Base-by-base conservation (phyloP, 1,284 basidiomycete species). In the Microbotryum scabiosae region DNA sequence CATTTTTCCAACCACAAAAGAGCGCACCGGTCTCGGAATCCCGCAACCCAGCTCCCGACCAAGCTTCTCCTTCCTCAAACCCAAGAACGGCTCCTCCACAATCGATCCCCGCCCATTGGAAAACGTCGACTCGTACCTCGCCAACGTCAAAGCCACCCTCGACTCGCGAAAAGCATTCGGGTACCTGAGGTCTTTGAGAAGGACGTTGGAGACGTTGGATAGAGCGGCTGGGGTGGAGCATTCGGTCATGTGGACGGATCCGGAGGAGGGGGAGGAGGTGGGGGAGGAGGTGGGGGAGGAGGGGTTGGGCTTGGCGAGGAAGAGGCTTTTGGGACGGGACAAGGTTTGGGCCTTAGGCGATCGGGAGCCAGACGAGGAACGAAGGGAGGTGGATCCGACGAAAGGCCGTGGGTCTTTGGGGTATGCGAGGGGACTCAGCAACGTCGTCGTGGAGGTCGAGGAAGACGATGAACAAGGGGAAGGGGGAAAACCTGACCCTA, bases 141-240 rank as follows among this genome's bases (percentile, higher is more conserved):
- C 57, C 8, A 60, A 57, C 43, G 23, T 60, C 41, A 50, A 57
- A 5, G 50, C 60, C 2, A 41, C 55, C 12, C 51, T 65, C 47
- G 62, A 63, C 50, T 59, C 60, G 32, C 57, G 58, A 6, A 51
- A 59, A 14, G 67, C 69, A 16, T 60, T 52, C 36, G 68, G 68
- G 0, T 54, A 67, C 47, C 45, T 71, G 2, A 56, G 60, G 12
- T 61, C 60, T 3, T 59, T 59, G 5, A 62, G 70, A 12, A 53
- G 67, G 9, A 71, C 70, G 32, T 57, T 56, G 51, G 57, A 68
- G 48, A 66, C 68, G 52, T 61, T 71, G n/a, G 70, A 71, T 53
- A 54, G 64, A 21, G 52, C 66, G 6, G 54, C 52, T 14, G 66
- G 65, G 5, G 49, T 68, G 10, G 60, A 65, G 23, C 54, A 59